A percentile compares a stretch with the other conserved stretches of the same genome.
Evolutionary conservation across 2,329 filamentous ascomycete species (phyloP).

Genomic region (Alternaria gansuensis): DNA sequence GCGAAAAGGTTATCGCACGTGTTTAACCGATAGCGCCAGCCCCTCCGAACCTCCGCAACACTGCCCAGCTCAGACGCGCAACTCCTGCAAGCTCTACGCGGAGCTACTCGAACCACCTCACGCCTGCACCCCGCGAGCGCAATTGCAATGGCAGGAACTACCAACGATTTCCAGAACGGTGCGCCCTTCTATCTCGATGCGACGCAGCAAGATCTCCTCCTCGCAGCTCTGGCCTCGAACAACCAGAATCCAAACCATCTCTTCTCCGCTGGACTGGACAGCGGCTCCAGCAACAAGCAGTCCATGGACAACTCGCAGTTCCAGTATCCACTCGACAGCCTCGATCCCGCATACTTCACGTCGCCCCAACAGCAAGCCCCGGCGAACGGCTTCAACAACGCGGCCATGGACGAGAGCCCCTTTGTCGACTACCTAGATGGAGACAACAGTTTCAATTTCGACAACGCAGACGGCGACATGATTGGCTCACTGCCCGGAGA

Average conservation of each 20-base stretch:
- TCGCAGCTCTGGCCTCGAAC: slow-evolving; percentile 59
- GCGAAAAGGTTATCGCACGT: slow-evolving; percentile 18
- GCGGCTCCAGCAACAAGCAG: slow-evolving; percentile 22
- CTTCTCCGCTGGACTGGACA: slow-evolving; percentile 35
- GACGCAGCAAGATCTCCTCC: slow-evolving; percentile 59
- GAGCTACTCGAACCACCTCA: neutral
- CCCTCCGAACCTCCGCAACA: slow-evolving; percentile 11
- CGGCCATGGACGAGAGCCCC: slow-evolving; percentile 72
- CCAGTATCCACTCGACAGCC: slow-evolving; percentile 45
- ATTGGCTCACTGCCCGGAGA: slow-evolving; percentile 77
- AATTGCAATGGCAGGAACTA: slow-evolving; percentile 49
- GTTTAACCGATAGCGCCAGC: slow-evolving; percentile 15
- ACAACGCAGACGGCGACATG: slow-evolving; percentile 70
- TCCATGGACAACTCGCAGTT: slow-evolving; percentile 38
- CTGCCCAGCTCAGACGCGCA: slow-evolving; percentile 10
- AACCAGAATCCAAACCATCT: slow-evolving; percentile 49
- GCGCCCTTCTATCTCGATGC: slow-evolving; percentile 57
- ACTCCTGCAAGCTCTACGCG: slow-evolving; percentile 1
- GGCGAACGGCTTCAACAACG: slow-evolving; percentile 61
- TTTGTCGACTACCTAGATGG: slow-evolving; percentile 83
- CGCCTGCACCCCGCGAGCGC: neutral
- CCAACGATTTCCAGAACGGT: slow-evolving; percentile 53
- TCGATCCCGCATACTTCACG: slow-evolving; percentile 51
- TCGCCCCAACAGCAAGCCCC: slow-evolving; percentile 51
- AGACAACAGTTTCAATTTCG: slow-evolving; percentile 79